Base-by-base conservation (phyloP, 2,329 filamentous ascomycete genomes). In the Acarospora socialis region DNA sequence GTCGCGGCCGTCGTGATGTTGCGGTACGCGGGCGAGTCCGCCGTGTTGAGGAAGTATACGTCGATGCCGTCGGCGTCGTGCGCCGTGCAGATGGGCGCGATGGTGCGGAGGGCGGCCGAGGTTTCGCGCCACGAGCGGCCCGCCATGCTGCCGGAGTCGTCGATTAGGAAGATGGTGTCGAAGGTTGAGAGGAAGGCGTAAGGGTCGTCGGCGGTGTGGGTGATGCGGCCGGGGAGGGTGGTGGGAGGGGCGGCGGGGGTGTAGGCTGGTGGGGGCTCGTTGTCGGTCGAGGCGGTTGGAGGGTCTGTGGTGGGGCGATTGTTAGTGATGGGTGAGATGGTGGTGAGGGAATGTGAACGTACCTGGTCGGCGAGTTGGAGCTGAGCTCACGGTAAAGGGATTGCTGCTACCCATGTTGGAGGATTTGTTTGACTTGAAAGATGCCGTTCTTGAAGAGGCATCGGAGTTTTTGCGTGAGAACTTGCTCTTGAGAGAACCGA, bases 151-250 rank as follows among this genome's bases (percentile, higher is more conserved):
- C 73, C 72, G n/a, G 77, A 84, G 60, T 95, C 87, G 50, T 95
- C 87, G 49, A 95, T 82, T 1, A 95, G 58, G 60, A 95, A 86
- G 34, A 87, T 59, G 19, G 84, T 94, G 57, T 95, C 83, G 50
- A 93, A 94, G 10, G 65, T 65, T 24, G 58, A 53, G 4, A 95
- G 72, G 50, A 92, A 92, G 2, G 73, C 68, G 50, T 81, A 90
- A 2, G 65, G 69, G 45, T 83, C 77, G 43, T 83, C 75, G 14
- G 57, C 54, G 6, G 52, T 55, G 5, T 51, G 53, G 38, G 59
- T 21, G 12, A 38, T 36, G n/a, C n/a, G n/a, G 10, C 28, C 30
- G 5, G 36, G 27, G 12, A 36, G 33, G 10, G 44, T 34, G 18
- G 38, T 24, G 28, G 46, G 40, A 29, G 37, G 36, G 28, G 47